Evolutionary conservation across 2,329 filamentous ascomycete species (phyloP).

Genomic region (Corinectria fuckeliana): DNA sequence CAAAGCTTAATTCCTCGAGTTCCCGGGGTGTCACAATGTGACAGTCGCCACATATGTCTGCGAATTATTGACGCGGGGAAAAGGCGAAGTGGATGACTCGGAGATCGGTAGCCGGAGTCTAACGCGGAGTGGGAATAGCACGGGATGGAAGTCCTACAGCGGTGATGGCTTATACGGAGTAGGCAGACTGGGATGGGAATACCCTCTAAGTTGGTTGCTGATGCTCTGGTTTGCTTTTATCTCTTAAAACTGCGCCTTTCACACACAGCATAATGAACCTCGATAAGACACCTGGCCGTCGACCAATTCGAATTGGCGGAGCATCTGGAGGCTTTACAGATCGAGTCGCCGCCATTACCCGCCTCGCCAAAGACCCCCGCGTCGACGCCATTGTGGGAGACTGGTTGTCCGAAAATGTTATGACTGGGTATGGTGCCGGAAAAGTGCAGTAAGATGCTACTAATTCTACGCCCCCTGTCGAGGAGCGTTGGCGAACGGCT

Average conservation of each 20-base stretch:
- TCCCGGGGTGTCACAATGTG: neutral
- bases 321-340: slow-evolving; percentile 41
- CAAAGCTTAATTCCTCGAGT: neutral
- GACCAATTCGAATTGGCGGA: slow-evolving; percentile 39
- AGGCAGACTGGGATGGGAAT: neutral
- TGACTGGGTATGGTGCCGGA: slow-evolving; percentile 46
- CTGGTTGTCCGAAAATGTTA: slow-evolving; percentile 51
- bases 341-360: slow-evolving; percentile 40
- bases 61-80: slow-evolving; percentile 27
- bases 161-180: neutral
- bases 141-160: neutral
- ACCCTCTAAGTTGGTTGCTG: neutral
- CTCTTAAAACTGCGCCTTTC: neutral
- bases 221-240: neutral
- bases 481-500: slow-evolving; percentile 12
- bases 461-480: slow-evolving; percentile 20
- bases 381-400: slow-evolving; percentile 27
- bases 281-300: neutral
- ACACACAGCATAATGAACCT: slow-evolving; percentile 1
- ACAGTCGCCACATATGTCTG: neutral
- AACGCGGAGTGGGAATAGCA: neutral
- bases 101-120: slow-evolving; percentile 19
- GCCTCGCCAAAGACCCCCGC: slow-evolving; percentile 28
- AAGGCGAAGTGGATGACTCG: neutral
- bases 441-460: slow-evolving; percentile 23